Evolutionary conservation across 169 alveolate species (phyloP).

Genomic region (Neospora caninum): DNA sequence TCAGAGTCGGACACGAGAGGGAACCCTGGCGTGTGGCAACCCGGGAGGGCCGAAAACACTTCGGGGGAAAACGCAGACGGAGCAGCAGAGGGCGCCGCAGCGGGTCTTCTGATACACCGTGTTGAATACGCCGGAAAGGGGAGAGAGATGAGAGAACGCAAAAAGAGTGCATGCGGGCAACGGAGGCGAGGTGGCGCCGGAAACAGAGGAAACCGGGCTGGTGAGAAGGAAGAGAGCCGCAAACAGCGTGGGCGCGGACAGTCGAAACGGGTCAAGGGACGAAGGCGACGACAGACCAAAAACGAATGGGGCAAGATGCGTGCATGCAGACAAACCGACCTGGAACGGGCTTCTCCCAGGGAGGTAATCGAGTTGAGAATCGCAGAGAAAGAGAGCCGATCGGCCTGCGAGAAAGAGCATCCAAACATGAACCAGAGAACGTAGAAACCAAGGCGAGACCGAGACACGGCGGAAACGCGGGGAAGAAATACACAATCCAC

Average conservation of each 20-base stretch:
- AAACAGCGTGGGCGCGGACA: background rate
- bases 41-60: no score
- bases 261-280: background rate
- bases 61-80: no score
- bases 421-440: background rate
- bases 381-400: constrained; percentile 1
- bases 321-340: background rate
- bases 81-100: no score
- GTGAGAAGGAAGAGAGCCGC: background rate
- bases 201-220: background rate
- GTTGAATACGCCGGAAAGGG: no score
- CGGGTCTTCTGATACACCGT: no score
- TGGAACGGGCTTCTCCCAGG: constrained; percentile 18
- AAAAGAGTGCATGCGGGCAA: background rate
- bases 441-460: no score
- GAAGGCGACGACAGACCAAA: background rate
- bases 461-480: no score
- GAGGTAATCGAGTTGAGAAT: constrained; percentile 34
- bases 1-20: no score
- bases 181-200: background rate
- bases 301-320: background rate
- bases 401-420: constrained; percentile 9
- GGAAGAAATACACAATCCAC: background rate
- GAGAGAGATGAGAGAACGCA: background rate
- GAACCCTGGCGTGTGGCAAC: no score